Conservation (phyloP, 805 yeast genomes). For the Metschnikowia similis region DNA sequence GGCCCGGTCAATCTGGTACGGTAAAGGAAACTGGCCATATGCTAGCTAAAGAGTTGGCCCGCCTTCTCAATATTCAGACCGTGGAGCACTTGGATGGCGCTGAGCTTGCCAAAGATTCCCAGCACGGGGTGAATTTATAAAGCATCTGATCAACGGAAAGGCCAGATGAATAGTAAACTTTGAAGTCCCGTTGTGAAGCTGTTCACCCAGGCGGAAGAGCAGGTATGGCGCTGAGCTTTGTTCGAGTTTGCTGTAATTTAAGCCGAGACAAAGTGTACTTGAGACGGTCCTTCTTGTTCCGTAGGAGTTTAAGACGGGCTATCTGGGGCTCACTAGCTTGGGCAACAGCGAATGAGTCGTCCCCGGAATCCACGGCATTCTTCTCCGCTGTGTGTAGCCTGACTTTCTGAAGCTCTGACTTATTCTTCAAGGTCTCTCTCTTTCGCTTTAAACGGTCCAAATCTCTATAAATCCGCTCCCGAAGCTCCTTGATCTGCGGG, state of each 20-base stretch:
- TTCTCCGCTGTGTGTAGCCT: constrained; percentile 25
- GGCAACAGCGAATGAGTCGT: constrained; percentile 11
- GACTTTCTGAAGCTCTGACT: constrained; percentile 38
- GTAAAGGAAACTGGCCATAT: constrained; percentile 27
- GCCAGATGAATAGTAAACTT: too few species aligned
- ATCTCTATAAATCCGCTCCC: constrained; percentile 29
- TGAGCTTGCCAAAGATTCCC: constrained; percentile 13
- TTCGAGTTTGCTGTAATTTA: constrained; percentile 16
- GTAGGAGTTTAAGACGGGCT: constrained; percentile 35
- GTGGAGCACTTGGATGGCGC: constrained; percentile 36
- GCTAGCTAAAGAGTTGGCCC: constrained; percentile 37
- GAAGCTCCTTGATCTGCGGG: constrained; percentile 37
- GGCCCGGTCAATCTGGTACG: constrained; percentile 14
- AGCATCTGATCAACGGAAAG: neutral
- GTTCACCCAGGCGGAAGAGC: constrained; percentile 8
- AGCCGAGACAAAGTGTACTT: constrained; percentile 32
- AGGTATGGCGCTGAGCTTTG: constrained; percentile 13
- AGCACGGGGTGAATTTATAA: neutral
- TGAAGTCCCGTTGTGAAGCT: too few species aligned
- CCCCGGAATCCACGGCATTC: constrained; percentile 11
- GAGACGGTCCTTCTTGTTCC: constrained; percentile 42
- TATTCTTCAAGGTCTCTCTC: constrained; percentile 29
- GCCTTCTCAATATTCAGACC: constrained; percentile 25
- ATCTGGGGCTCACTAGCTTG: constrained; percentile 32
- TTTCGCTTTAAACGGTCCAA: constrained; percentile 30